Conservation (phyloP, 192 early-diverging fungal genomes). For the Coemansia sp. region DNA sequence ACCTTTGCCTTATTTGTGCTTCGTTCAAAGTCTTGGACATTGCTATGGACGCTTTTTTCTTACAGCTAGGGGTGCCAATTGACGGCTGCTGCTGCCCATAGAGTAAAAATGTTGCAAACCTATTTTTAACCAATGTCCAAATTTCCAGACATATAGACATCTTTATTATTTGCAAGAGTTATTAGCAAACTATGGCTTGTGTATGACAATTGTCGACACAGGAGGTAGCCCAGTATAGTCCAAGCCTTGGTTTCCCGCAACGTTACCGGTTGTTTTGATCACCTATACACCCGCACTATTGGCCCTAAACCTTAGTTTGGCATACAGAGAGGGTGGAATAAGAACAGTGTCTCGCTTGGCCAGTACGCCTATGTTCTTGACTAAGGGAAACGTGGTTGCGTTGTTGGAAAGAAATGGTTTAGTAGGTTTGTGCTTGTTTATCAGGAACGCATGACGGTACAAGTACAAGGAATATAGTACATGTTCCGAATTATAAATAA, state of each 20-base stretch:
- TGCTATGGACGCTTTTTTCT: background rate
- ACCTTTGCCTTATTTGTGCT: background rate
- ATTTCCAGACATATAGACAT: background rate
- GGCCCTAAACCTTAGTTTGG: constrained; percentile 66
- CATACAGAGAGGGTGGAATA: constrained; percentile 53
- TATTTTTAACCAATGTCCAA: background rate
- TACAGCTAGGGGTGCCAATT: background rate
- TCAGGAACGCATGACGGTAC: constrained; percentile 82
- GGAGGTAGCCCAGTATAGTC: constrained; percentile 59
- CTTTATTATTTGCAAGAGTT: background rate
- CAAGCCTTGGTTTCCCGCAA: constrained; percentile 64
- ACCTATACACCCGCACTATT: constrained; percentile 83
- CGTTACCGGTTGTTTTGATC: constrained; percentile 64
- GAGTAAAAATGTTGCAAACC: background rate
- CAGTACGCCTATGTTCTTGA: background rate
- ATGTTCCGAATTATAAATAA: constrained; percentile 66
- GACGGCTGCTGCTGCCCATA: background rate
- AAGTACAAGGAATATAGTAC: constrained; percentile 74
- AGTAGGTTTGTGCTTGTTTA: constrained; percentile 52
- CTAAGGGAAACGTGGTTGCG: constrained; percentile 14
- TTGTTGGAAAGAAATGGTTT: constrained; percentile 35
- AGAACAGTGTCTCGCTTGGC: constrained; percentile 63
- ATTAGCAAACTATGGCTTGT: background rate
- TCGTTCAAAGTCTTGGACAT: background rate
- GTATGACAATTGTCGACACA: constrained; percentile 21